Conservation (phyloP, 257 asterid genomes). For the Osmanthus fragrans region DNA sequence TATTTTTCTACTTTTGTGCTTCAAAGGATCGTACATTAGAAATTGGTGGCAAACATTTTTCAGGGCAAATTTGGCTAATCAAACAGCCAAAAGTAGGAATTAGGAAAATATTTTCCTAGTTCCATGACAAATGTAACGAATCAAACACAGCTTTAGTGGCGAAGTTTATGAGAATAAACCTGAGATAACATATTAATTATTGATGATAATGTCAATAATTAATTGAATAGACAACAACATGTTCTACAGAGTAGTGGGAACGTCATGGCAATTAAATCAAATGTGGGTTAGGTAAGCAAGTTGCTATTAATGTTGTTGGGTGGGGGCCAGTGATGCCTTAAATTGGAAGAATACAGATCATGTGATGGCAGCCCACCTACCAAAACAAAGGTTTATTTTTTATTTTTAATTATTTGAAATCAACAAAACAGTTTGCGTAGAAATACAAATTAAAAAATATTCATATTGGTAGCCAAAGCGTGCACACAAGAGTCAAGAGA, state of each 20-base stretch:
- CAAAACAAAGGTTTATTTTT: not conserved
- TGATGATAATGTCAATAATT: no score
- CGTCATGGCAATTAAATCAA: not conserved
- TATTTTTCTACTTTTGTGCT: no score
- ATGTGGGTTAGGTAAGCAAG: conserved; percentile 1
- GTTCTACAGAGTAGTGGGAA: not conserved
- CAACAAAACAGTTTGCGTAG: not conserved
- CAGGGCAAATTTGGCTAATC: no score
- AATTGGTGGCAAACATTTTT: no score
- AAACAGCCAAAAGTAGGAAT: no score
- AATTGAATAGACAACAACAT: not conserved
- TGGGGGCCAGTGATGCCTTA: not conserved
- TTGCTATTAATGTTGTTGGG: not conserved
- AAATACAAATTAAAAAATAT: not conserved
- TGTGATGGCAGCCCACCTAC: not conserved
- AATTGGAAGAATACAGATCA: not conserved
- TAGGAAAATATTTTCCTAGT: no score
- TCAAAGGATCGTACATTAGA: no score
- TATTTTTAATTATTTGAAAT: not conserved
- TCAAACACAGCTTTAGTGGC: no score
- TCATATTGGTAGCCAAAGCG: not conserved
- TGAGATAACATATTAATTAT: no score
- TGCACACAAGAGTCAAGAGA: not conserved
- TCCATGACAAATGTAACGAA: no score
- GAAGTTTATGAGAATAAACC: no score